Base-by-base conservation (phyloP, 257 asterid genomes). In the Ajuga chamaepitys region DNA sequence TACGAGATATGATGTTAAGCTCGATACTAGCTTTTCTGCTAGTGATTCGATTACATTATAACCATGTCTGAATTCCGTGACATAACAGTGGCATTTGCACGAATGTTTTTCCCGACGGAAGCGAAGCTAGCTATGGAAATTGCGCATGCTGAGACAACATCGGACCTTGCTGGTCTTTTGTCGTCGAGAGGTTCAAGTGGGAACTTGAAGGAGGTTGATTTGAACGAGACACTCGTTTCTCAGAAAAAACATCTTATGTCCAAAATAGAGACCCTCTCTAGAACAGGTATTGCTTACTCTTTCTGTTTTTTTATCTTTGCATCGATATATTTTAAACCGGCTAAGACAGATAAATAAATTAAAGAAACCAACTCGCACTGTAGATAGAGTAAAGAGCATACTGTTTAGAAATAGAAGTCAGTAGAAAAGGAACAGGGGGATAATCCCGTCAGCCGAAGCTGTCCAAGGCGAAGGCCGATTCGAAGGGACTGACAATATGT, bases 111-210 rank as follows among this genome's bases (percentile, higher is more conserved):
- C 83, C 95, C 95, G 6, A 75, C 91, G 11, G 95, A 87, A 81
- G 95, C 93, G 13, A 87, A 85, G 75, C 62, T 87, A 58, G 90
- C 90, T 53, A 85, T 87, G 95, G 86, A 87, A 34, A 87, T 83
- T 55, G 95, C 95, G 18, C 80, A 73, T 68, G 92, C 95, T 57
- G 90, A 87, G 82, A 74, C 85, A 12, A 77, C 88, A 45, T 70
- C 82, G 16, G 85, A 77, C 67, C 74, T 76, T 26, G 81, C 79
- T 4, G 77, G 78, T 46, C 85, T 81, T 66, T 62, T 83, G 68
- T 64, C 82, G 21, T 79, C 86, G 17, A 76, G 81, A 72, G 74
- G 79, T 55, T 80, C 95, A 4, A 70, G 82, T 55, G 90, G 87
- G 74, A 83, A 69, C 73, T 76, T 85, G 80, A 78, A 78, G 82